A percentile compares a stretch with the other conserved stretches of the same genome.
Evolutionary conservation across 495 filamentous ascomycete species (phyloP).

Genomic region (Neurospora sublineolata): DNA sequence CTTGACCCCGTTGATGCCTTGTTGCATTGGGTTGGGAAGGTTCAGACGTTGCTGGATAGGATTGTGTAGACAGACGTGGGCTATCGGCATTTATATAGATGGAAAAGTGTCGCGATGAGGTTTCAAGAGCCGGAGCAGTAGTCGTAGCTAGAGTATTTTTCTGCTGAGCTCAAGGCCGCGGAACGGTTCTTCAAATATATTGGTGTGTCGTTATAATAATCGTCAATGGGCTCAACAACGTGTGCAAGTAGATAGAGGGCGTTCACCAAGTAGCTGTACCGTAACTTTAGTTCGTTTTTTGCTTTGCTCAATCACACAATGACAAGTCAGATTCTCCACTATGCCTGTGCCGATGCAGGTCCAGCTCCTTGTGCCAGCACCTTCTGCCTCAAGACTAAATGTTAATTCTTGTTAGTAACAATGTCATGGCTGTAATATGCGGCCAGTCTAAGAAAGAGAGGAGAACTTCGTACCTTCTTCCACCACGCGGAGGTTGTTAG

Average conservation of each 20-base stretch:
- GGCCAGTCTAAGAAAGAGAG: not conserved
- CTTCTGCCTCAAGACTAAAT: constrained; percentile 47
- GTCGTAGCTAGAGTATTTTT: not conserved
- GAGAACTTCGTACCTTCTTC: constrained; percentile 61
- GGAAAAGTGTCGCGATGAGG: not conserved
- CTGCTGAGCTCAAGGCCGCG: not conserved
- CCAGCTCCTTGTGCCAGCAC: constrained; percentile 23
- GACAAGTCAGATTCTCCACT: not conserved
- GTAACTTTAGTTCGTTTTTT: not conserved
- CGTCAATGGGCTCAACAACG: not conserved
- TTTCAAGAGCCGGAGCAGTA: not conserved
- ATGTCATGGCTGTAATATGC: not conserved
- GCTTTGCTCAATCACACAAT: not conserved
- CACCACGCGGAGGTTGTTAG: constrained; percentile 68
- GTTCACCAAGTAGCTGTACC: not conserved
- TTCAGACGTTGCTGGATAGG: constrained; percentile 7
- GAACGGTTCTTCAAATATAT: not conserved
- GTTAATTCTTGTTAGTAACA: not conserved
- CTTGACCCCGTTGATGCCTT: constrained; percentile 6
- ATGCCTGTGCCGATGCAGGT: constrained; percentile 3
- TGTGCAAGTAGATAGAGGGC: not conserved
- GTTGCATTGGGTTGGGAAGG: constrained; percentile 9
- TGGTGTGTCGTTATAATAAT: not conserved
- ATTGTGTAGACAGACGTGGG: not conserved
- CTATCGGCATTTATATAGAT: not conserved